Evolutionary conservation across 2,329 filamentous ascomycete species (phyloP).

Genomic region (Thielaviopsis musarum): DNA sequence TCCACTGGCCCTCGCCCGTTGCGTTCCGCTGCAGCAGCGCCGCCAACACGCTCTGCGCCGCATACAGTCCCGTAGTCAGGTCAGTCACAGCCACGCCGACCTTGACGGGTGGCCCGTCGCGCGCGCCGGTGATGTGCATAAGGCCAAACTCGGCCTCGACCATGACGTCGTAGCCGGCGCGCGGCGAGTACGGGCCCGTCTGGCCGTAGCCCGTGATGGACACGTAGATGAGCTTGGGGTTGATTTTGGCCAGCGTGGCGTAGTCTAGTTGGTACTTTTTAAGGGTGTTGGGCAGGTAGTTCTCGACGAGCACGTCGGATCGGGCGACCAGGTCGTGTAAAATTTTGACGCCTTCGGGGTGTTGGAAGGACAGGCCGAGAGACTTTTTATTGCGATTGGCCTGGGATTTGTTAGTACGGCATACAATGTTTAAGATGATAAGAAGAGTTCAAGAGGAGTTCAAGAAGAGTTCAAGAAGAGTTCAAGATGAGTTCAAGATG

Average conservation of each 20-base stretch:
- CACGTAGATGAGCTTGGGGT: constrained; percentile 78
- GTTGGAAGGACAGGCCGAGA: constrained; percentile 76
- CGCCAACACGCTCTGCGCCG: constrained; percentile 89
- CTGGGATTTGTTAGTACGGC: constrained; percentile 27
- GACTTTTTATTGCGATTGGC: constrained; percentile 97
- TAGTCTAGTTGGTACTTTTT: constrained; percentile 90
- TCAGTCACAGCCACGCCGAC: constrained; percentile 96
- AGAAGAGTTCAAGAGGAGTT: too few species aligned
- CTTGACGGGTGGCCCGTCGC: constrained; percentile 85
- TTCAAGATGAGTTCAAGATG: too few species aligned
- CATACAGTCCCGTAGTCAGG: constrained; percentile 86
- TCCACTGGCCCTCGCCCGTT: constrained; percentile 73
- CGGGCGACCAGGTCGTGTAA: constrained; percentile 69
- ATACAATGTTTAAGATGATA: constrained; percentile 43
- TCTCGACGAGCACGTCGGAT: constrained; percentile 89
- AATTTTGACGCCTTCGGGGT: constrained; percentile 67
- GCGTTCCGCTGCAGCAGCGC: constrained; percentile 60
- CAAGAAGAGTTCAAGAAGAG: too few species aligned
- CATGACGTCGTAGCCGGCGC: constrained; percentile 98
- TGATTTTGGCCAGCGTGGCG: constrained; percentile 60
- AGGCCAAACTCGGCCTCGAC: constrained; percentile 95
- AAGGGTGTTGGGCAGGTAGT: constrained; percentile 79
- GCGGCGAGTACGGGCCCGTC: constrained; percentile 71
- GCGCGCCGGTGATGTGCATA: constrained; percentile 91
- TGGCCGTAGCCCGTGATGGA: constrained; percentile 97